Base-by-base conservation (phyloP, 2,329 filamentous ascomycete genomes). In the Alternaria gaisen region DNA sequence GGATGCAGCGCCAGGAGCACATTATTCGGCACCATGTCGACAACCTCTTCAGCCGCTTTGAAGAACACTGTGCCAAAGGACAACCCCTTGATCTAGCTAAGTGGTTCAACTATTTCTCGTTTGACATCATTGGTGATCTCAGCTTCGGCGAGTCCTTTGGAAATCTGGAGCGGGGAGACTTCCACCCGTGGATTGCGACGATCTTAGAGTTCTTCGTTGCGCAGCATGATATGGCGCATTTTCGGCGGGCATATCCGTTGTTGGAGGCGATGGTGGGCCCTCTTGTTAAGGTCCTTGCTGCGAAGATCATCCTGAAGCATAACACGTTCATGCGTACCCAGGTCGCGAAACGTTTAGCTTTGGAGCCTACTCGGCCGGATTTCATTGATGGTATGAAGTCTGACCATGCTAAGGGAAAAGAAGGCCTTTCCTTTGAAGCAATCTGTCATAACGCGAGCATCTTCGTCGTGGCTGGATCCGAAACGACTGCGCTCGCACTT, bases 101-200 rank as follows among this genome's bases (percentile, higher is more conserved):
- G 16, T 71, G 68, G 63, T 69, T 63, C 42, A 59, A 55, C 22
- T 65, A 60, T 26, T 63, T 56, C 9, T 71, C 68, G 0, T 68
- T 70, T 32, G 68, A 70, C 38, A 41, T 70, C 20, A 70, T 69
- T 59, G 81, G 81, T 16, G 81, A 83, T 63, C 76, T 86, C 40
- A 82, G 83, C 0, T 85, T 86, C 63, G 84, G 84, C 0, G 79
- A 82, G 7, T 77, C 82, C 0, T 85, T 71, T 56, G 70, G 66
- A 2, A 68, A 68, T 22, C 28, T 71, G 18, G 54, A 58, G 10
- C 26, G 53, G n/a, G 56, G 57, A 30, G 59, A 59, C 11, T 71
- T 69, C 41, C 63, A 61, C 9, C 67, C 65, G 26, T 71, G 68
- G 68, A 59, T 71, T 6, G 58, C 65, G 5, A 56, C 65, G 3